A percentile compares a stretch with the other conserved stretches of the same genome.
These are phyloP conservation scores for Citrus australasica DNA, from an alignment of 345 rosid genomes.

Conservation along the genomic window DNA sequence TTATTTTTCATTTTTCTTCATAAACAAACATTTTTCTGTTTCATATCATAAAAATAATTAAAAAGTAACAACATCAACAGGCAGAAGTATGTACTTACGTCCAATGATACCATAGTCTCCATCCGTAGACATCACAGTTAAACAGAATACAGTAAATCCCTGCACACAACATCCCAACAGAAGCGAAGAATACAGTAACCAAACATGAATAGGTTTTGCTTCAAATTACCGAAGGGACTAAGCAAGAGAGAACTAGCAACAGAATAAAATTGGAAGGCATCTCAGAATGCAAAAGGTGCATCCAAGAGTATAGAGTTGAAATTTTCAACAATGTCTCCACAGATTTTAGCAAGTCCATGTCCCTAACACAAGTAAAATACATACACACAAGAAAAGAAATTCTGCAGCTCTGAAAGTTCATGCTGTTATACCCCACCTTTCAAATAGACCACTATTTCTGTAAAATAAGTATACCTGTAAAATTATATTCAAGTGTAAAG, in stretches of 20 bases:
- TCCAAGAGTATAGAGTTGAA: background rate
- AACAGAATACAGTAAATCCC: slow-evolving; percentile 27
- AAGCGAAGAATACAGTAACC: background rate
- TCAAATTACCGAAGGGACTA: background rate
- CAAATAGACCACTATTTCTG: background rate
- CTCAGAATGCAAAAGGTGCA: background rate
- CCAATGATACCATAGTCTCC: slow-evolving; percentile 31
- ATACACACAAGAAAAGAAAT: background rate
- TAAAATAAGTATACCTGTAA: background rate
- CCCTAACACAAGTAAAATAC: background rate
- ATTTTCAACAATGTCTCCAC: background rate
- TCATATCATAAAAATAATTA: background rate
- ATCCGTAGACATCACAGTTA: slow-evolving; percentile 16
- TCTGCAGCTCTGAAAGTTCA: background rate
- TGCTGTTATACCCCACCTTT: background rate
- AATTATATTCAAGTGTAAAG: background rate
- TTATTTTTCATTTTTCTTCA: background rate
- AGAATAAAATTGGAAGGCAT: background rate
- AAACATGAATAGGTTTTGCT: background rate
- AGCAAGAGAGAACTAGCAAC: background rate
- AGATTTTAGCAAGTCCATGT: background rate
- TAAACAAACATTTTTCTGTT: background rate
- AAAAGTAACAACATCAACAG: background rate
- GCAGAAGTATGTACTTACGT: slow-evolving; percentile 19
- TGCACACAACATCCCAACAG: slow-evolving; percentile 13